A percentile compares a stretch with the other conserved stretches of the same genome.
Evolutionary conservation across 345 rosid genomes (phyloP).

Genomic region (Hirschfeldia incana): DNA sequence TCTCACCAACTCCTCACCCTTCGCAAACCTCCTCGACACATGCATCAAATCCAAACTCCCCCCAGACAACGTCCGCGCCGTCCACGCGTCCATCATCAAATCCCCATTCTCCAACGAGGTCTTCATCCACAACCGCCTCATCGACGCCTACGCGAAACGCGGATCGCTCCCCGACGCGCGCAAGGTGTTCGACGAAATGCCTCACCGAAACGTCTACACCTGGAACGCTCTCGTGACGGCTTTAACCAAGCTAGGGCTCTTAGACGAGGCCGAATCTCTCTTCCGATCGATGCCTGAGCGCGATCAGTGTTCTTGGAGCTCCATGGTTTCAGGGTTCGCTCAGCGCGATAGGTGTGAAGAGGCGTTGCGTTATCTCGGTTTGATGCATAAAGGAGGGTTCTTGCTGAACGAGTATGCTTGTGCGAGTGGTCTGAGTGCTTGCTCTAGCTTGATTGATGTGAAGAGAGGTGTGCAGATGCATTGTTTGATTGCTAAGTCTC

Average conservation of each 20-base stretch:
- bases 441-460: conserved; percentile 53
- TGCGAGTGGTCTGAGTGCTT: conserved; percentile 73
- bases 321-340: conserved; percentile 70
- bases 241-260: conserved; percentile 48
- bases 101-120: conserved; percentile 49
- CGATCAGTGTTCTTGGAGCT: conserved; percentile 87
- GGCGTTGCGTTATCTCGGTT: conserved; percentile 54
- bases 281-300: conserved; percentile 58
- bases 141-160: conserved; percentile 63
- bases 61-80: conserved; percentile 40
- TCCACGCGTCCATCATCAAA: conserved; percentile 66
- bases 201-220: conserved; percentile 55
- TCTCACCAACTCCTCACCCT: conserved; percentile 52
- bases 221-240: conserved; percentile 66
- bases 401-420: conserved; percentile 59
- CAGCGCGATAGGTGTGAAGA: conserved; percentile 61
- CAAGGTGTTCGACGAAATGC: conserved; percentile 73
- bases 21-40: conserved; percentile 65
- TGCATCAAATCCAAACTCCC: conserved; percentile 50
- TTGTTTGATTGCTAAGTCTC: conserved; percentile 58
- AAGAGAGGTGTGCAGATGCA: conserved; percentile 68
- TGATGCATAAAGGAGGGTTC: conserved; percentile 62
- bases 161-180: conserved; percentile 54
- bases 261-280: conserved; percentile 56
- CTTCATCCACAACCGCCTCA: conserved; percentile 69